These are phyloP conservation scores for Colletotrichum coccodes DNA, from an alignment of 2,329 filamentous ascomycete genomes.

Conservation along the genomic window DNA sequence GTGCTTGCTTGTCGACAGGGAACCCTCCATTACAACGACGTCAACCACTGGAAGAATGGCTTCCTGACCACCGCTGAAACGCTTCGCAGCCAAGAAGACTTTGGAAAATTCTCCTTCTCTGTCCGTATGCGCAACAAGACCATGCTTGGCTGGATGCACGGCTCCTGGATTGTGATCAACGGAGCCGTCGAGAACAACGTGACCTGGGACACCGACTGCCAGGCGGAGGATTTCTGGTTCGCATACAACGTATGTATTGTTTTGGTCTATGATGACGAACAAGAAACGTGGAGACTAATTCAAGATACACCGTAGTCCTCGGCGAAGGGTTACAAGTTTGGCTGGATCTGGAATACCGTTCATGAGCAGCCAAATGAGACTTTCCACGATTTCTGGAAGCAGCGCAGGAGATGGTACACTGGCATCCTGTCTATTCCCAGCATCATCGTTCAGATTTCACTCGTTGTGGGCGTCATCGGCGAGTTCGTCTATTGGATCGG, in stretches of 20 bases:
- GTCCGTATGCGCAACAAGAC: slow-evolving; percentile 7
- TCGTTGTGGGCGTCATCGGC: background rate
- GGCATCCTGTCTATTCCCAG: slow-evolving; percentile 6
- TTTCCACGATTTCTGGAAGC: slow-evolving; percentile 15
- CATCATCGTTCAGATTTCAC: background rate
- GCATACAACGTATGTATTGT: background rate
- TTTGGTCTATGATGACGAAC: background rate
- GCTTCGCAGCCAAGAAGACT: slow-evolving; percentile 9
- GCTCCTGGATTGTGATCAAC: slow-evolving; percentile 18
- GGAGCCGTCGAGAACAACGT: slow-evolving; percentile 7
- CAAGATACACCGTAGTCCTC: no score
- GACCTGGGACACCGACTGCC: slow-evolving; percentile 12
- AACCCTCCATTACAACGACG: slow-evolving; percentile 17
- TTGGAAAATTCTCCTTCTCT: slow-evolving; percentile 10
- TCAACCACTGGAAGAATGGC: slow-evolving; percentile 14
- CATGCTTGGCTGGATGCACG: slow-evolving; percentile 11
- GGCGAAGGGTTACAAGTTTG: no score
- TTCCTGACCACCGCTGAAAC: background rate
- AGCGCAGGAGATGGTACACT: slow-evolving; percentile 13
- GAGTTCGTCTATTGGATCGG: no score
- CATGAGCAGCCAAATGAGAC: slow-evolving; percentile 3
- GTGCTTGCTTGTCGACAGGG: background rate
- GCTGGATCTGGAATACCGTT: background rate
- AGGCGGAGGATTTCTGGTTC: slow-evolving; percentile 13
- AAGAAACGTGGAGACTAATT: no score